A percentile compares a stretch with the other conserved stretches of the same genome.
Evolutionary conservation across 257 asterid species (phyloP).

Genomic region (Solanum appendiculatum): DNA sequence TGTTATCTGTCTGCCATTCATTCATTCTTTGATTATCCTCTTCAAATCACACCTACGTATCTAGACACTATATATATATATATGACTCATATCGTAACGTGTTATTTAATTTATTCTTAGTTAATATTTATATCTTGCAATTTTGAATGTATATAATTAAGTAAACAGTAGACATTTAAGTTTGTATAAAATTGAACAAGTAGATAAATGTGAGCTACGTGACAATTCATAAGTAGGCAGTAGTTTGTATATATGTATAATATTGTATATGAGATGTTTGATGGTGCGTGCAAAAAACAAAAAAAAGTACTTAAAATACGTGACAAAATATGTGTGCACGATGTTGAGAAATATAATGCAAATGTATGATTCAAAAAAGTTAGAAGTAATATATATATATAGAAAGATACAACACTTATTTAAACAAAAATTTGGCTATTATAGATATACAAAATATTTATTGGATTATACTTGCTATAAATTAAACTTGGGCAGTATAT

Average conservation of each 20-base stretch:
- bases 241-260: not conserved
- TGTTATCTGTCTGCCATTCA: not conserved
- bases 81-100: not conserved
- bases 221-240: not conserved
- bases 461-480: not conserved
- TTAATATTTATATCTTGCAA: too few relatives aligned
- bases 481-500: not conserved
- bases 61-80: not conserved
- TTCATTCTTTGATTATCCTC: not conserved
- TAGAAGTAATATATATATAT: not conserved
- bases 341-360: not conserved
- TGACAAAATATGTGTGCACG: not conserved
- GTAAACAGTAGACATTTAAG: too few relatives aligned
- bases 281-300: not conserved
- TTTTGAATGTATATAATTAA: too few relatives aligned
- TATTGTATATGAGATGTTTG: not conserved
- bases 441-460: not conserved
- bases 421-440: not conserved
- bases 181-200: too few relatives aligned
- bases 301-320: not conserved
- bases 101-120: too few relatives aligned
- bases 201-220: not conserved
- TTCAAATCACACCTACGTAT: not conserved
- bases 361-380: not conserved
- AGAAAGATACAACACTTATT: not conserved